Evolutionary conservation across 148 eudicot genomes (phyloP).

Genomic region (Tetragonia tetragonoides): DNA sequence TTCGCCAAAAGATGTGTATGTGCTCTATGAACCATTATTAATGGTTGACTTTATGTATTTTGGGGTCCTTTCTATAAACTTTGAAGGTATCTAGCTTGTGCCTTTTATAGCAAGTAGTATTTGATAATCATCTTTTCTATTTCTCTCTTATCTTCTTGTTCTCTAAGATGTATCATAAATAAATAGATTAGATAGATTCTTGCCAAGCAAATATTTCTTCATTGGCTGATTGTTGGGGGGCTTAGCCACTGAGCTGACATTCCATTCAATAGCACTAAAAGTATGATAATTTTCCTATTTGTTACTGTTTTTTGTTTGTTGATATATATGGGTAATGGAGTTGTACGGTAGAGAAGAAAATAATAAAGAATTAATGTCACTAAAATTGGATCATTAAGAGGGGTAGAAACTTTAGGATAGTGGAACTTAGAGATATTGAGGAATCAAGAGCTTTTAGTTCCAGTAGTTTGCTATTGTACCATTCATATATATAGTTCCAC

Average conservation of each 20-base stretch:
- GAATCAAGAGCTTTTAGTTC: conserved; percentile 12
- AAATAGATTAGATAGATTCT: background rate
- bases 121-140: background rate
- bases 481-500: background rate
- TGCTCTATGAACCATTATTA: too few relatives aligned
- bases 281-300: background rate
- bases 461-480: background rate
- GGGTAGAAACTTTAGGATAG: background rate
- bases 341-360: background rate
- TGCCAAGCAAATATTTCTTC: background rate
- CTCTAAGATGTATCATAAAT: background rate
- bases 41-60: background rate
- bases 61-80: background rate
- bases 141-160: background rate
- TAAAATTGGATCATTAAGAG: background rate
- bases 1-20: too few relatives aligned
- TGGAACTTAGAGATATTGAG: conserved; percentile 2
- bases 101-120: background rate
- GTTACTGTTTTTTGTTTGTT: too few relatives aligned
- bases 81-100: conserved; percentile 5
- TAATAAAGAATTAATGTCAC: background rate
- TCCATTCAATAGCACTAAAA: conserved; percentile 1
- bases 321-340: background rate
- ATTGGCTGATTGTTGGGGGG: conserved; percentile 3
- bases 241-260: conserved; percentile 7